These are phyloP conservation scores for Pleurotus giganteus DNA, from an alignment of 768 basidiomycete species.

Conservation along the genomic window DNA sequence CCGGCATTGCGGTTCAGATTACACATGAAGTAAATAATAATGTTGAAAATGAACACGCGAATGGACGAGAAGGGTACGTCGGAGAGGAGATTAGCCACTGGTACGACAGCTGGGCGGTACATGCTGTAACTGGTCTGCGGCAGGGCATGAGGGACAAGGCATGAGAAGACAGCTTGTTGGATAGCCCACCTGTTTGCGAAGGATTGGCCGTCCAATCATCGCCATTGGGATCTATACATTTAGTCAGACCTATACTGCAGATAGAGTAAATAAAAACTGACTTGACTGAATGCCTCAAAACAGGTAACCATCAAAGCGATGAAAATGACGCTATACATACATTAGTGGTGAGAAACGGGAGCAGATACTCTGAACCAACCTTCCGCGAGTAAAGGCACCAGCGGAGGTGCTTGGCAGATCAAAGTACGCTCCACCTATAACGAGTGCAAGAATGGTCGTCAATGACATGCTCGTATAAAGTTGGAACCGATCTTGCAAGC, in stretches of 20 bases:
- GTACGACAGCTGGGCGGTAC: constrained; percentile 64
- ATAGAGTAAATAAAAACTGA: constrained; percentile 22
- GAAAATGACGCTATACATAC: constrained; percentile 58
- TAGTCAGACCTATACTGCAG: constrained; percentile 1
- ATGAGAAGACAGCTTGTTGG: background rate
- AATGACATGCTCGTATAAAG: constrained; percentile 68
- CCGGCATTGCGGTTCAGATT: constrained; percentile 42
- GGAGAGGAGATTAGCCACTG: constrained; percentile 63
- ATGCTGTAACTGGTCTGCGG: constrained; percentile 55
- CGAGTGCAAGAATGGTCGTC: constrained; percentile 57
- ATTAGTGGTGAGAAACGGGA: background rate
- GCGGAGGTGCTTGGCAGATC: constrained; percentile 68
- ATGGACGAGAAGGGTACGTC: constrained; percentile 68
- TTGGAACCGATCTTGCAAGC: constrained; percentile 77
- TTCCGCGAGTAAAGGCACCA: constrained; percentile 86
- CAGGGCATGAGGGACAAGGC: background rate
- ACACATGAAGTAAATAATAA: constrained; percentile 70
- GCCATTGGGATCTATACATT: constrained; percentile 73
- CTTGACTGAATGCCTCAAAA: constrained; percentile 73
- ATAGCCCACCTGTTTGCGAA: constrained; percentile 61
- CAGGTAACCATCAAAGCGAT: constrained; percentile 62
- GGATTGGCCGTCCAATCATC: constrained; percentile 78
- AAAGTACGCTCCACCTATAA: constrained; percentile 74
- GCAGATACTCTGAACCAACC: constrained; percentile 29
- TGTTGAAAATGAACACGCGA: constrained; percentile 57